A percentile compares a stretch with the other conserved stretches of the same genome.
These are phyloP conservation scores for Neofusicoccum laricinum DNA, from an alignment of 2,329 filamentous ascomycete genomes.

Conservation along the genomic window DNA sequence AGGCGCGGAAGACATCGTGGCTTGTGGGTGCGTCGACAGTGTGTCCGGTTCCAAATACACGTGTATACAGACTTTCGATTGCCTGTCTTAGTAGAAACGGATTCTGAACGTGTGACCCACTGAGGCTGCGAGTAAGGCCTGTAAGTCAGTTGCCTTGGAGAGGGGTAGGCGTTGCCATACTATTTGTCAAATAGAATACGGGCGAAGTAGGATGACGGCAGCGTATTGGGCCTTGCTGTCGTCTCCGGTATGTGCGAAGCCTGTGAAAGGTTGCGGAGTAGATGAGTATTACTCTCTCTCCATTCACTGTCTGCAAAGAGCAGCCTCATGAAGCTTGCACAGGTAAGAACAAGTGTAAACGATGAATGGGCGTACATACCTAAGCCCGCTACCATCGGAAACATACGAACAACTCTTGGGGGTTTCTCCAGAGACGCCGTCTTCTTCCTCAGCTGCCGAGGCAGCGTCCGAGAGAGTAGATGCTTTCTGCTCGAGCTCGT, in stretches of 20 bases:
- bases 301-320: not conserved
- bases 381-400: not conserved
- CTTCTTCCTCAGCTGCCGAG: not conserved
- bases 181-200: not conserved
- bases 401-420: not conserved
- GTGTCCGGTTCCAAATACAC: not conserved
- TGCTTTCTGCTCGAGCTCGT: not conserved
- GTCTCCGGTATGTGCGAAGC: not conserved
- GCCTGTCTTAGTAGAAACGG: not conserved
- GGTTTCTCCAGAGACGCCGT: too few species aligned
- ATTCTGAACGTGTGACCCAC: not conserved
- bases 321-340: not conserved
- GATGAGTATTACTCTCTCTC: not conserved
- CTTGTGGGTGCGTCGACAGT: not conserved
- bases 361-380: not conserved
- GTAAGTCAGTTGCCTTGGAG: not conserved
- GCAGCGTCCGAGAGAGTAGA: not conserved
- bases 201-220: not conserved
- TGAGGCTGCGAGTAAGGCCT: not conserved
- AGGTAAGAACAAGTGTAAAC: not conserved
- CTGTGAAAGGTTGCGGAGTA: not conserved
- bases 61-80: not conserved
- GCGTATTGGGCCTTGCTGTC: not conserved
- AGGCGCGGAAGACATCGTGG: conserved; percentile 35
- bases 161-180: not conserved